Evolutionary conservation across 352 stramenopile genomes (phyloP).

Genomic region (Pythium vanterpoolii): DNA sequence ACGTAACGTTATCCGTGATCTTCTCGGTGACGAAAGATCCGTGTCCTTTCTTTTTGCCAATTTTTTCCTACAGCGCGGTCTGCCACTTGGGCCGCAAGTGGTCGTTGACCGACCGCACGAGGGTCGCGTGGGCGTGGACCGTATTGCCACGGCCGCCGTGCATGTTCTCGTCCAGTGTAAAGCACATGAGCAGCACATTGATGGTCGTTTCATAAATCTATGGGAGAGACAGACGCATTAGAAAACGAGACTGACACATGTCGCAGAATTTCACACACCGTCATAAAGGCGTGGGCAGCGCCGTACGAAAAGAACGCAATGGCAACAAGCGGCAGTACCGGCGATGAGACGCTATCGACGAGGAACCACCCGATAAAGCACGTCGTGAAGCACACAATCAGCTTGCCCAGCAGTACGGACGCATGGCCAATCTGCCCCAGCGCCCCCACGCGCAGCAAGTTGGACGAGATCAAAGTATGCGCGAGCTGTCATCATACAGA

Average conservation of each 20-base stretch:
- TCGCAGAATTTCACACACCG: constrained; percentile 30
- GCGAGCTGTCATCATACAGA: constrained; percentile 32
- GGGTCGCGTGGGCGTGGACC: constrained; percentile 48
- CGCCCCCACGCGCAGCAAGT: constrained; percentile 59
- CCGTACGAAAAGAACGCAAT: constrained; percentile 74
- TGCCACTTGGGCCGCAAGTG: constrained; percentile 85
- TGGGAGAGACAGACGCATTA: not conserved
- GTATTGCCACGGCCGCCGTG: constrained; percentile 74
- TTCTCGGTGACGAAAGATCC: too few relatives aligned
- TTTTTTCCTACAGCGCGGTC: constrained; percentile 48
- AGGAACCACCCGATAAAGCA: constrained; percentile 72
- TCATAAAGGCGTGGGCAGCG: constrained; percentile 79
- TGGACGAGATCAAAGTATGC: constrained; percentile 67
- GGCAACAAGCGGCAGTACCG: constrained; percentile 58
- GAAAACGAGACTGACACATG: not conserved
- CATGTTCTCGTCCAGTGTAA: constrained; percentile 82
- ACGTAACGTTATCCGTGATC: too few relatives aligned
- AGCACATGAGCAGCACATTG: constrained; percentile 84
- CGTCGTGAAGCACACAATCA: constrained; percentile 73
- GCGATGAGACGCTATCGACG: constrained; percentile 61
- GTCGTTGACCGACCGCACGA: constrained; percentile 78
- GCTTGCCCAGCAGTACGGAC: constrained; percentile 66
- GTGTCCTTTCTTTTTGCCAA: not conserved
- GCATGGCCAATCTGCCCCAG: constrained; percentile 65
- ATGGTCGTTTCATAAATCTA: constrained; percentile 86